A percentile compares a stretch with the other conserved stretches of the same genome.
phyloP scores from a whole-genome alignment of 2,329 filamentous ascomycete genomes.

The Ascochyta lentis region DNA sequence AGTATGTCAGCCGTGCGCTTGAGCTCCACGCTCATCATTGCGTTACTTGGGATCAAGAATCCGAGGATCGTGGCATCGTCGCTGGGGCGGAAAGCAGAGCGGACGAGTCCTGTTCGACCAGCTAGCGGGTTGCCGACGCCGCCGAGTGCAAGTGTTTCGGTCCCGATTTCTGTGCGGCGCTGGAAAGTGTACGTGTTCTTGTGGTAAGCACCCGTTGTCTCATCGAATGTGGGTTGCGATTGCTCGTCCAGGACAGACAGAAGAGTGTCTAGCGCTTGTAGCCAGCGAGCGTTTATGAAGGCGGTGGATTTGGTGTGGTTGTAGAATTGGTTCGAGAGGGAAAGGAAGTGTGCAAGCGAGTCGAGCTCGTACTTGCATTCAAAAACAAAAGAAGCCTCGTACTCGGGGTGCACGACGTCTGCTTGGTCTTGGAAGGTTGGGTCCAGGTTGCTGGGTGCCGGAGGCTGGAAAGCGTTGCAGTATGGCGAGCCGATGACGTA shows the following conservation, averaged over 20 bases:
- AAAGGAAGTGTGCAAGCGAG: slow-evolving; percentile 89
- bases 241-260: slow-evolving; percentile 79
- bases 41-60: slow-evolving; percentile 94
- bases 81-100: slow-evolving; percentile 91
- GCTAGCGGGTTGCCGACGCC: slow-evolving; percentile 94
- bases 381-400: slow-evolving; percentile 85
- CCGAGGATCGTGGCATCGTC: slow-evolving; percentile 95
- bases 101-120: slow-evolving; percentile 80
- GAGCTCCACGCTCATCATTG: slow-evolving; percentile 93
- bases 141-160: slow-evolving; percentile 83
- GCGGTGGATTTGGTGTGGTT: slow-evolving; percentile 77
- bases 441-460: slow-evolving; percentile 77
- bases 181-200: slow-evolving; percentile 88
- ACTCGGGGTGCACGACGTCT: slow-evolving; percentile 83
- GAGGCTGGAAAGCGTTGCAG: slow-evolving; percentile 98
- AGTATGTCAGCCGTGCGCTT: slow-evolving; percentile 75
- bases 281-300: slow-evolving; percentile 82
- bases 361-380: slow-evolving; percentile 99
- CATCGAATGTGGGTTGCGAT: slow-evolving; percentile 79
- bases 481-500: slow-evolving; percentile 95
- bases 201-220: slow-evolving; percentile 66
- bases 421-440: slow-evolving; percentile 79
- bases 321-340: slow-evolving; percentile 85
- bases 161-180: slow-evolving; percentile 78
- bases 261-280: slow-evolving; percentile 75